Conservation (phyloP, 495 filamentous ascomycete species). For the Neurospora pannonica region DNA sequence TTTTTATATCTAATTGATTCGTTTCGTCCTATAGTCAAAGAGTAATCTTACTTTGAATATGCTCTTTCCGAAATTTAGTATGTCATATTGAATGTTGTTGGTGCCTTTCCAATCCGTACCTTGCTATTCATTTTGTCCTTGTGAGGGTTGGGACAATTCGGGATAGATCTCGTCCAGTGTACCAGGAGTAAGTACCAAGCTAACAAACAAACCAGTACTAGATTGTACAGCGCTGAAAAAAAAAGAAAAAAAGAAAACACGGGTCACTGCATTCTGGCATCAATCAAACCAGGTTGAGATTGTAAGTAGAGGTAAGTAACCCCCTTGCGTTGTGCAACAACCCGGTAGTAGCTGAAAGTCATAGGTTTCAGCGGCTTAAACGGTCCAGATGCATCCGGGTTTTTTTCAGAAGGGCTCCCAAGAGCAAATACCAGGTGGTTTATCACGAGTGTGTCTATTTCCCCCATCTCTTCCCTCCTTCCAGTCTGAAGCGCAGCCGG, state of each 20-base stretch:
- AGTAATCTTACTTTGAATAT: no score
- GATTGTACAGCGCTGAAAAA: not conserved
- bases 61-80: no score
- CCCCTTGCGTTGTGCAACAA: not conserved
- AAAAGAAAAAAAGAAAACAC: not conserved
- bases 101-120: no score
- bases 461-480: not conserved
- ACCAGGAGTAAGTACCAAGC: no score
- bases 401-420: no score
- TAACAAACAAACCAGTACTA: no score
- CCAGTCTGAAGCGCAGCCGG: not conserved
- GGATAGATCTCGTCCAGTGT: no score
- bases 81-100: no score
- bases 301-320: not conserved
- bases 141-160: no score
- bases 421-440: not conserved
- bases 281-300: not conserved
- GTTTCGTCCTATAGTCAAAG: no score
- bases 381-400: not conserved
- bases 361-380: not conserved
- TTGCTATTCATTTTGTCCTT: no score
- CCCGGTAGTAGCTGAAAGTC: not conserved
- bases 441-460: not conserved
- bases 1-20: no score
- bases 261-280: not conserved